These are phyloP conservation scores for Saccharomycopsis fermentans DNA, from an alignment of 805 yeast species.

Conservation along the genomic window DNA sequence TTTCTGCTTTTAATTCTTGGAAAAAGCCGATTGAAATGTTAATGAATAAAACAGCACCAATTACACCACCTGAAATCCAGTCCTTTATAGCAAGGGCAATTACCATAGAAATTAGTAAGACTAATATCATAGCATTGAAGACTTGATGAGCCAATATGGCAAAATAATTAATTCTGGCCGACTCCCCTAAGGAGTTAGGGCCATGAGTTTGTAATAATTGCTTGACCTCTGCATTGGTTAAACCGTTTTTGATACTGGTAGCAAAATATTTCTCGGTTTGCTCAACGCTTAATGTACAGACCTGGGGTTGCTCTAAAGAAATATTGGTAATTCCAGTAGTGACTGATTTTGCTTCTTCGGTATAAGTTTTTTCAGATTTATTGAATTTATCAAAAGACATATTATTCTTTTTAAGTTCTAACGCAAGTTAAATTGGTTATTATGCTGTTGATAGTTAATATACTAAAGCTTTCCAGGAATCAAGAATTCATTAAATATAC, in stretches of 20 bases:
- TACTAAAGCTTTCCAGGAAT: too few species aligned
- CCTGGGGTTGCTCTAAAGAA: slow-evolving; percentile 5
- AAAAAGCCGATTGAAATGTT: slow-evolving; percentile 58
- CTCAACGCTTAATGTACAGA: slow-evolving; percentile 21
- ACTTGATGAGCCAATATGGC: slow-evolving; percentile 55
- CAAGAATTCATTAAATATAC: too few species aligned
- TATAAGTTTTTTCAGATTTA: not conserved
- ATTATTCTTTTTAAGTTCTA: not conserved
- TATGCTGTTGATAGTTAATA: too few species aligned
- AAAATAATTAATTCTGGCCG: slow-evolving; percentile 40
- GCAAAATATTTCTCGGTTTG: slow-evolving; percentile 30
- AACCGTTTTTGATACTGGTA: slow-evolving; percentile 41
- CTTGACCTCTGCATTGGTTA: slow-evolving; percentile 25
- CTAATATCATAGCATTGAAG: slow-evolving; percentile 72
- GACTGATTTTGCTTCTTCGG: not conserved
- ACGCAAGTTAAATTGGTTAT: not conserved
- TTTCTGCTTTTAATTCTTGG: slow-evolving; percentile 67
- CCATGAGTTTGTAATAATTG: slow-evolving; percentile 35
- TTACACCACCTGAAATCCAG: slow-evolving; percentile 79
- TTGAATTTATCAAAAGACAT: not conserved
- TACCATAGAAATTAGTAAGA: slow-evolving; percentile 55
- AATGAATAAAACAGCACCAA: slow-evolving; percentile 53
- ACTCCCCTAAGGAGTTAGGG: slow-evolving; percentile 52
- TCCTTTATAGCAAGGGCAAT: slow-evolving; percentile 65
- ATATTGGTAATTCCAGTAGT: not conserved